Evolutionary conservation across 768 basidiomycete genomes (phyloP).

Genomic region (Trametes cubensis): DNA sequence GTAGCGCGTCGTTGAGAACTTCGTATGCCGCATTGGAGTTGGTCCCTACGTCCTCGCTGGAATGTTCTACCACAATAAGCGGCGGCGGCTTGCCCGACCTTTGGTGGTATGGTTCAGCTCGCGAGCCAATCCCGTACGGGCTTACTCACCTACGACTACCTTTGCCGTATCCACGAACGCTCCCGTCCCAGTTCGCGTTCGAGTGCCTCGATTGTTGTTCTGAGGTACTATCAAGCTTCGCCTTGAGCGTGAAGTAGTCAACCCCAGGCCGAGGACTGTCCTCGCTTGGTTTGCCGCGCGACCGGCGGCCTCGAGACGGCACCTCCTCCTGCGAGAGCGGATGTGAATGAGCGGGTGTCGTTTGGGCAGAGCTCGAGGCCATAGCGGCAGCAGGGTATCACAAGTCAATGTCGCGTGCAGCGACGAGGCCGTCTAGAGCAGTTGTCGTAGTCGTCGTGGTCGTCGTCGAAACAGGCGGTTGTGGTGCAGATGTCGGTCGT

Average conservation of each 20-base stretch:
- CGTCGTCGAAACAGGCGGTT: conserved; percentile 3
- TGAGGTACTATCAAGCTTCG: conserved; percentile 54
- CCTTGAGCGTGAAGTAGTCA: conserved; percentile 66
- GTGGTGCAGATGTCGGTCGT: not conserved
- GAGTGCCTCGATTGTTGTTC: conserved; percentile 34
- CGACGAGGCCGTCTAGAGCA: not conserved
- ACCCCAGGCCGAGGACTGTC: conserved; percentile 39
- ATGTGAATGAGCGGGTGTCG: conserved; percentile 54
- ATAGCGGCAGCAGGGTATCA: conserved; percentile 19
- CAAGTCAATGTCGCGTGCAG: not conserved
- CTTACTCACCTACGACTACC: conserved; percentile 28
- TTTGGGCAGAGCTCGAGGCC: conserved; percentile 30
- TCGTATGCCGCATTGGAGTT: conserved; percentile 5
- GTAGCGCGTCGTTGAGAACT: conserved; percentile 3
- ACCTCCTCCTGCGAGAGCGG: conserved; percentile 66
- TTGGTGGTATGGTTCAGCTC: conserved; percentile 1
- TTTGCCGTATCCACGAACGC: conserved; percentile 60
- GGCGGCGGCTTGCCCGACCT: conserved; percentile 25
- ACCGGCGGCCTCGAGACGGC: conserved; percentile 47
- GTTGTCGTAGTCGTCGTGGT: conserved; percentile 4
- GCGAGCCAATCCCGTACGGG: not conserved
- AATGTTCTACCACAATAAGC: conserved; percentile 33
- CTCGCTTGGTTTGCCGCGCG: conserved; percentile 43
- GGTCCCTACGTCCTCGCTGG: conserved; percentile 23
- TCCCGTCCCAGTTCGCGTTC: conserved; percentile 50